Conservation (phyloP, 768 basidiomycete genomes). For the Serpula lacrymans region DNA sequence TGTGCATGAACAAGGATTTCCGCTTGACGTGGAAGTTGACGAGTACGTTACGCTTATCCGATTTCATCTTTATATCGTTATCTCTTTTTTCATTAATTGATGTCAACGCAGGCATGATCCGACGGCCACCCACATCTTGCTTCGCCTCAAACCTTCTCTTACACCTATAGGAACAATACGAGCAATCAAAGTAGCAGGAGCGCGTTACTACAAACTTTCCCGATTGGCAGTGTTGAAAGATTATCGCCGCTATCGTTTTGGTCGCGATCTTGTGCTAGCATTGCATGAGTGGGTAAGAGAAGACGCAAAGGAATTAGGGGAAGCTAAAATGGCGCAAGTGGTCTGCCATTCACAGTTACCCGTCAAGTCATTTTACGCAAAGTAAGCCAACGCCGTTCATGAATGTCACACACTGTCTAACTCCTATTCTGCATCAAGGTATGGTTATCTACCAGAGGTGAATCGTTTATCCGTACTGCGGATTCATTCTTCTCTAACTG, state of each 20-base stretch:
- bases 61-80: constrained; percentile 6
- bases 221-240: constrained; percentile 66
- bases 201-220: constrained; percentile 63
- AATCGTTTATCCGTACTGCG: constrained; percentile 20
- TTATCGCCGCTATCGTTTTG: constrained; percentile 63
- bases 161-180: constrained; percentile 73
- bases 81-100: constrained; percentile 8
- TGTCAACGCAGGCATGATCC: constrained; percentile 51
- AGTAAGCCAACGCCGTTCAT: constrained; percentile 39
- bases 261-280: constrained; percentile 58
- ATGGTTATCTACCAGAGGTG: constrained; percentile 68
- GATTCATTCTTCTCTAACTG: constrained; percentile 13
- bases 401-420: no score
- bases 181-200: constrained; percentile 33
- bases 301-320: constrained; percentile 28
- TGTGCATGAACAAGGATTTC: constrained; percentile 56
- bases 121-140: constrained; percentile 64
- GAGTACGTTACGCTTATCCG: constrained; percentile 41
- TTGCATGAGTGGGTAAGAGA: constrained; percentile 57
- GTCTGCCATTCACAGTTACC: constrained; percentile 70
- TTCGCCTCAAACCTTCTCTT: constrained; percentile 60
- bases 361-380: constrained; percentile 72
- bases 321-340: constrained; percentile 37
- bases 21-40: constrained; percentile 73
- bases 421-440: constrained; percentile 49